Percentiles rank a stretch among this genome's conserved stretches.
phyloP scores from a whole-genome alignment of 2,329 filamentous ascomycete species.

The Talaromyces islandicus region DNA sequence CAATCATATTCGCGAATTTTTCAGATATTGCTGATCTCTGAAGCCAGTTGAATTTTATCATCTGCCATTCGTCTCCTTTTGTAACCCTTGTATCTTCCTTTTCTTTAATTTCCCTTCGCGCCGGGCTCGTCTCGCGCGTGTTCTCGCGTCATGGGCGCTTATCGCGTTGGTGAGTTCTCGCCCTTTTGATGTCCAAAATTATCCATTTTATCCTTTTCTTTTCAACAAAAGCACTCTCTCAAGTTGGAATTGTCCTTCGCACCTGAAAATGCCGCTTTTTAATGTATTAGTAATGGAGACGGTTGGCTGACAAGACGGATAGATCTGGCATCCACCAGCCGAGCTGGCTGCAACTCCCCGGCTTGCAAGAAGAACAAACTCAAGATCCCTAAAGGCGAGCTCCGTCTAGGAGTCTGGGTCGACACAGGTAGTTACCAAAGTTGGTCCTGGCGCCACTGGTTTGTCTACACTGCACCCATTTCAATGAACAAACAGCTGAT shows the following conservation, averaged over 20 bases:
- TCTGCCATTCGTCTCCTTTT: not conserved
- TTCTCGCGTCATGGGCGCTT: conserved; percentile 14
- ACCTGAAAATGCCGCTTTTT: not conserved
- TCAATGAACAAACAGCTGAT: not conserved
- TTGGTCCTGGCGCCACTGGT: conserved; percentile 87
- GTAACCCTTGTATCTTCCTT: not conserved
- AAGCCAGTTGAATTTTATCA: not conserved
- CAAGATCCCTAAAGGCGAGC: conserved; percentile 73
- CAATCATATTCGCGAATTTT: not conserved
- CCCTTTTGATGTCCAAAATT: not conserved
- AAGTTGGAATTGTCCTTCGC: not conserved
- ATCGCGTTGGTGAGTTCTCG: conserved; percentile 22
- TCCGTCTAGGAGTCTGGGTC: conserved; percentile 72
- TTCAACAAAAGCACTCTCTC: not conserved
- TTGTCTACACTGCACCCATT: conserved; percentile 22
- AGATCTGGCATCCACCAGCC: conserved; percentile 67
- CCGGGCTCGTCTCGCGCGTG: not conserved
- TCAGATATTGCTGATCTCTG: not conserved
- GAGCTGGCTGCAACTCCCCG: conserved; percentile 67
- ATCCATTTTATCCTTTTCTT: not conserved
- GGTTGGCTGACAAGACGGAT: conserved; percentile 5
- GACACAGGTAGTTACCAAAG: conserved; percentile 54
- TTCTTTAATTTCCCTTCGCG: not conserved
- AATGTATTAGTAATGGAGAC: not conserved
- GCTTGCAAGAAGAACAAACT: conserved; percentile 63